Evolutionary conservation across 805 yeast species (phyloP).

Genomic region (Lachancea dasiensis): DNA sequence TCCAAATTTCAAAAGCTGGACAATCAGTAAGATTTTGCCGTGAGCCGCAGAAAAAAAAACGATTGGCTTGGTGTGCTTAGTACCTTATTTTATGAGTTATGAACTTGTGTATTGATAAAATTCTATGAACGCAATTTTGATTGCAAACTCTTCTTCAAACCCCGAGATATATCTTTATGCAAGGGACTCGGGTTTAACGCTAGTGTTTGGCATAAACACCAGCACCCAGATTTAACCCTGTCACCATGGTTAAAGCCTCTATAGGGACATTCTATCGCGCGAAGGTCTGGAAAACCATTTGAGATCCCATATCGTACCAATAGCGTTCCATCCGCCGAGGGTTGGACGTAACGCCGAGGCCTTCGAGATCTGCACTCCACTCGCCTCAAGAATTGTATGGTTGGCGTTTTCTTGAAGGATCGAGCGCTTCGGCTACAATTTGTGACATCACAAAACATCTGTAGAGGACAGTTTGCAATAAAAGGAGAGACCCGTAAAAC

Average conservation of each 20-base stretch:
- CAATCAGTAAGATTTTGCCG: constrained; percentile 16
- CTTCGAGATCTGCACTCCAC: constrained; percentile 5
- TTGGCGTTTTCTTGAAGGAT: constrained; percentile 6
- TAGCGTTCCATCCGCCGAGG: constrained; percentile 1
- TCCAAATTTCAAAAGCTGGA: constrained; percentile 28
- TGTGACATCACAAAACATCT: neutral
- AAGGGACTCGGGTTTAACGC: constrained; percentile 21
- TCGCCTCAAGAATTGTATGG: constrained; percentile 4
- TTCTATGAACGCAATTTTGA: constrained; percentile 1
- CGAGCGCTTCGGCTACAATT: neutral
- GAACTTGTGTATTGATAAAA: neutral
- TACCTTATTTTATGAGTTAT: neutral
- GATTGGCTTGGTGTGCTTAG: too few relatives aligned
- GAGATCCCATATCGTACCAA: constrained; percentile 19
- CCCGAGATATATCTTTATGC: constrained; percentile 8
- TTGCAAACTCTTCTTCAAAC: neutral
- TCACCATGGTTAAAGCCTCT: constrained; percentile 17
- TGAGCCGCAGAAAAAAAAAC: constrained; percentile 5
- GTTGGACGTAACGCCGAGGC: constrained; percentile 2
- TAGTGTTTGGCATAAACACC: constrained; percentile 16
- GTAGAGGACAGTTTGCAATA: neutral
- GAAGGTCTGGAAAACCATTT: constrained; percentile 17
- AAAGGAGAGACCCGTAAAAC: too few relatives aligned
- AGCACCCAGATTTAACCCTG: constrained; percentile 12
- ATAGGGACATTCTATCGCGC: constrained; percentile 18